These are phyloP conservation scores for Sporothrix luriei DNA, from an alignment of 2,329 filamentous ascomycete genomes.

Conservation along the genomic window DNA sequence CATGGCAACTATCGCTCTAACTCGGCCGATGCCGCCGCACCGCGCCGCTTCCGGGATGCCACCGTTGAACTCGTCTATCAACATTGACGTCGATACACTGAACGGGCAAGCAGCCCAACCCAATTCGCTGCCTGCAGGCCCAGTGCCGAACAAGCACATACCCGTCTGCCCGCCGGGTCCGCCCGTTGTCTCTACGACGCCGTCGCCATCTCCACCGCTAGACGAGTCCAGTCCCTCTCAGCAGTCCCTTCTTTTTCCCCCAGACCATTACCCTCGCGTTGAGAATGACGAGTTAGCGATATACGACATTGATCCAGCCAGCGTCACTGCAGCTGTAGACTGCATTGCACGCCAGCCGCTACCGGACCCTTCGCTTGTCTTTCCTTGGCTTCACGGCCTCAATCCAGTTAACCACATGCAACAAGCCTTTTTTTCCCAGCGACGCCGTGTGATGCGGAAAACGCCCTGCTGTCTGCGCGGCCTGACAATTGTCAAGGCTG, in stretches of 20 bases:
- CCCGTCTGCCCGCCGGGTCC: conserved; percentile 86
- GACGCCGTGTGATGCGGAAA: conserved; percentile 69
- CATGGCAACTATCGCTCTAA: conserved; percentile 62
- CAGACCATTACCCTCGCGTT: conserved; percentile 60
- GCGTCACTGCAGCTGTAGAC: conserved; percentile 72
- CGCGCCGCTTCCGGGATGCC: conserved; percentile 42
- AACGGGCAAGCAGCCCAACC: conserved; percentile 39
- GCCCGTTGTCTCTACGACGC: conserved; percentile 42
- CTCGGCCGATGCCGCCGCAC: conserved; percentile 42
- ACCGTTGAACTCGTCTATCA: conserved; percentile 42
- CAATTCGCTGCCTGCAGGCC: conserved; percentile 40
- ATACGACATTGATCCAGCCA: conserved; percentile 71
- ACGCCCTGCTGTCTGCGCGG: conserved; percentile 77
- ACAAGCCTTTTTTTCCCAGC: conserved; percentile 81
- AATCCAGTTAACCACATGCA: conserved; percentile 89
- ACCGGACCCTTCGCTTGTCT: conserved; percentile 81
- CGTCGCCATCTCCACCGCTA: conserved; percentile 30
- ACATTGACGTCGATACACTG: conserved; percentile 46
- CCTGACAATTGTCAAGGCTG: conserved; percentile 84
- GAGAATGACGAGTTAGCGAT: conserved; percentile 57
- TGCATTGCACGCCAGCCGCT: conserved; percentile 76
- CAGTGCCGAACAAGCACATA: conserved; percentile 85
- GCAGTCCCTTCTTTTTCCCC: conserved; percentile 74
- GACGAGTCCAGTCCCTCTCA: conserved; percentile 56
- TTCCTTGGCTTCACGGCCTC: conserved; percentile 94